These are phyloP conservation scores for Lipomyces yamadae DNA, from an alignment of 805 yeast species.

Conservation along the genomic window DNA sequence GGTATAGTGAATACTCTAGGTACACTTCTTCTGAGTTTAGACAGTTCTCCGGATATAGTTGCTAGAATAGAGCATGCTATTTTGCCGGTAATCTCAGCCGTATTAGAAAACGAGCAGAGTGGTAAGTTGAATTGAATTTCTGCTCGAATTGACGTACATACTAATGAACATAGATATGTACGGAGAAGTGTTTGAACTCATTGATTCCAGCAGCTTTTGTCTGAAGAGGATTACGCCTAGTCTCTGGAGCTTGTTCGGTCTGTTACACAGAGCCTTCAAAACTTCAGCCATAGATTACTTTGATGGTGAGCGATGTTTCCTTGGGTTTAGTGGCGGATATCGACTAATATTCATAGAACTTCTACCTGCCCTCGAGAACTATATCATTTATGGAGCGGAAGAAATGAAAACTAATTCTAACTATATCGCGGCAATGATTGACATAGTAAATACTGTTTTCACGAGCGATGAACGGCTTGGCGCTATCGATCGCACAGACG, in stretches of 20 bases:
- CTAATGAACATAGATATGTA: conserved; percentile 58
- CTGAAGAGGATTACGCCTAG: conserved; percentile 64
- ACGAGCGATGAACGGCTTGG: conserved; percentile 53
- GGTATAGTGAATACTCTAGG: conserved; percentile 82
- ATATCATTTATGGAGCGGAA: conserved; percentile 62
- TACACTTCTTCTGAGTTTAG: conserved; percentile 80
- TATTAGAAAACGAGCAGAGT: conserved; percentile 66
- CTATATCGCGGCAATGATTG: conserved; percentile 56
- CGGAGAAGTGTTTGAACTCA: conserved; percentile 76
- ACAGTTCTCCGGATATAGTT: conserved; percentile 73
- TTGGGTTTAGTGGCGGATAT: background rate
- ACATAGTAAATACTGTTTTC: conserved; percentile 51
- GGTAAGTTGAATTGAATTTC: background rate
- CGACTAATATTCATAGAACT: conserved; percentile 52
- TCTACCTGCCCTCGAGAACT: conserved; percentile 73
- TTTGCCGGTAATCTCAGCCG: conserved; percentile 69
- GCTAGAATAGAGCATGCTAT: conserved; percentile 67
- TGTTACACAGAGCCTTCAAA: conserved; percentile 50
- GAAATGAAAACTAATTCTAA: conserved; percentile 55
- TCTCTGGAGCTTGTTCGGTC: conserved; percentile 74
- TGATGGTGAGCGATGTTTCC: conserved; percentile 48
- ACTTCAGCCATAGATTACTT: conserved; percentile 61
- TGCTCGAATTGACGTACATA: background rate
- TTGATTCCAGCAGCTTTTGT: conserved; percentile 68
- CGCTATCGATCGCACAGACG: conserved; percentile 61